Base-by-base conservation (phyloP, 23 red algal genomes). In the Gracilaria domingensis region DNA sequence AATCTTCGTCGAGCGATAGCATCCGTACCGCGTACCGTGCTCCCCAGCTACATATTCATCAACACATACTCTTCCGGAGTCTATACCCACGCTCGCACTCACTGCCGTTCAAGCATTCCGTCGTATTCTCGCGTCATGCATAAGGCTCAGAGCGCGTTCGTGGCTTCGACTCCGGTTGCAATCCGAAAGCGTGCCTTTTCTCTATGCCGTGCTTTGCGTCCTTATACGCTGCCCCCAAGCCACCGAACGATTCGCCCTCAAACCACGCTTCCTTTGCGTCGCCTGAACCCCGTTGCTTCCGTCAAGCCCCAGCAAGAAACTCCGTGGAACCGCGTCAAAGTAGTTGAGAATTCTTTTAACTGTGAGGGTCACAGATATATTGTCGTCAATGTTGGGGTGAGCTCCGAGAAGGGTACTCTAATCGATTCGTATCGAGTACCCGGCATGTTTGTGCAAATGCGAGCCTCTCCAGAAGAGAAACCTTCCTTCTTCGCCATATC, bases 361-460 rank as follows among this genome's bases (percentile, higher is more conserved):
- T 84, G 78, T 17, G 88, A 96, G 70, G 94, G 35, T 33, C 87
- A 91, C 40, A 75, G 81, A 16, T 84, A 83, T 54, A 42, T 96
- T 42, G 88, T 89, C 33, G 64, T 96, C 61, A 83, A 96, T 67
- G 94, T 96, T 20, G 94, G 94, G 20, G 81, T 87, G 35, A 96
- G 88, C 33, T 69, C 33, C 12, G 82, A 81, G 76, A 88, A 50
- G 55, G 94, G 94, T 34, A 86, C 87, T n/a, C 66, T 96, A 18
- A 48, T 66, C 72, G 94, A 96, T 51, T 21, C 87, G 36, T 96
- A 96, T 79, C 94, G 94, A 21, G 72, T 91, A 8, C 94, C 94
- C 12, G 94, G 94, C 18, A 90, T 91, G 88, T 96, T 84, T 79
- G 94, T 96, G 35, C 88, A 96, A 83, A 69, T 96, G 57, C 80